Conservation (phyloP, 352 stramenopile species). For the Globisporangium parvum region DNA sequence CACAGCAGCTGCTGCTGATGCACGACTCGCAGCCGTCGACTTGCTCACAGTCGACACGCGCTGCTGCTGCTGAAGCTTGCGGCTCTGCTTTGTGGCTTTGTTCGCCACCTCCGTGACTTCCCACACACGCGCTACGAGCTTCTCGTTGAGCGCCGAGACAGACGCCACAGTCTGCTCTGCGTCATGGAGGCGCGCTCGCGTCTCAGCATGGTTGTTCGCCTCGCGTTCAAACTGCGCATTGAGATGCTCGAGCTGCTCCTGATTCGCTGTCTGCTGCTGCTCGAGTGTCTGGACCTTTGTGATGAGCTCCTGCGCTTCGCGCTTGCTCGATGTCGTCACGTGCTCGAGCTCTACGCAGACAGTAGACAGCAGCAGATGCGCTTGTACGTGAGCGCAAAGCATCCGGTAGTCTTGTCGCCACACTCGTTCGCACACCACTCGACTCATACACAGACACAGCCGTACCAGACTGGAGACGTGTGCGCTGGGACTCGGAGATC, state of each 20-base stretch:
- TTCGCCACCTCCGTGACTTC: conserved; percentile 51
- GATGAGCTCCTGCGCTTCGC: conserved; percentile 24
- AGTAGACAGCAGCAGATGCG: not conserved
- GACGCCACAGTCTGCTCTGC: conserved; percentile 62
- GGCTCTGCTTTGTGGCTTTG: conserved; percentile 46
- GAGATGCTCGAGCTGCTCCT: conserved; percentile 29
- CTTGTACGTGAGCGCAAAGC: not conserved
- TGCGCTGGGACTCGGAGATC: conserved; percentile 32
- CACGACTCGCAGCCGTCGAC: conserved; percentile 52
- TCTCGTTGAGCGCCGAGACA: conserved; percentile 69
- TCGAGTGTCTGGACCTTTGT: conserved; percentile 22
- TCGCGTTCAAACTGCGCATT: conserved; percentile 38
- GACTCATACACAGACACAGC: not conserved
- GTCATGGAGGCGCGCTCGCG: conserved; percentile 39
- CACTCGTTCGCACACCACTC: not conserved
- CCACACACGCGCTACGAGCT: conserved; percentile 57
- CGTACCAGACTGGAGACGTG: conserved; percentile 29
- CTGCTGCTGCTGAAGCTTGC: conserved; percentile 46
- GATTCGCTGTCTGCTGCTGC: conserved; percentile 19
- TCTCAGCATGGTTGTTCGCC: conserved; percentile 35
- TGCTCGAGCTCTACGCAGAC: conserved; percentile 31
- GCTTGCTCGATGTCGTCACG: conserved; percentile 23
- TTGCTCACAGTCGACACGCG: conserved; percentile 38
- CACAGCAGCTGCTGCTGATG: conserved; percentile 19
- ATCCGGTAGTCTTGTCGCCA: not conserved